Conservation (phyloP, 108 stramenopile genomes). For the Chaetoceros tenuissimus region DNA sequence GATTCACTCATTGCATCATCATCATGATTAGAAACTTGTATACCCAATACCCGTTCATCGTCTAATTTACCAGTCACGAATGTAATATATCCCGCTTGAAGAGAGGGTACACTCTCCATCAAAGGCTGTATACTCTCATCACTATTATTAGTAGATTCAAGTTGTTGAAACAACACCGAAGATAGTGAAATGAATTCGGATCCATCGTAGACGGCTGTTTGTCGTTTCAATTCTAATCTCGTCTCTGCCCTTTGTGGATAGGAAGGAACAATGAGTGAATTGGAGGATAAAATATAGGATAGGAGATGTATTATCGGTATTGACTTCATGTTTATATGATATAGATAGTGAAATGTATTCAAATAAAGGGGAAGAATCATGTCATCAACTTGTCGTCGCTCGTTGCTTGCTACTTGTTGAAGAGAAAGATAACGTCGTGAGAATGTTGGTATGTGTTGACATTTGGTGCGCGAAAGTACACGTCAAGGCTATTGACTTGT, state of each 20-base stretch:
- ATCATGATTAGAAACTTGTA: too few species aligned
- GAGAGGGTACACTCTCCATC: not conserved
- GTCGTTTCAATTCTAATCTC: not conserved
- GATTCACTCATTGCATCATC: not conserved
- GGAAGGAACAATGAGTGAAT: not conserved
- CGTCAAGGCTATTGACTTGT: too few species aligned
- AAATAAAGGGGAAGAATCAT: too few species aligned
- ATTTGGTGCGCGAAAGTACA: too few species aligned
- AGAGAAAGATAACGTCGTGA: too few species aligned
- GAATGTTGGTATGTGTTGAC: too few species aligned
- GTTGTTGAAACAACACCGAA: not conserved
- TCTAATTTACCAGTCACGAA: not conserved
- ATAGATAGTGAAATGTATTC: too few species aligned
- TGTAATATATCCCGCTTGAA: not conserved
- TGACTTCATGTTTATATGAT: too few species aligned
- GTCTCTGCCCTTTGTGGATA: not conserved
- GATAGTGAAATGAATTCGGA: not conserved
- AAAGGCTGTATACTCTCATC: not conserved
- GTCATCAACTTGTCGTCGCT: too few species aligned
- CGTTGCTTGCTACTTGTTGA: too few species aligned
- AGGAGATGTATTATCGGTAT: not conserved
- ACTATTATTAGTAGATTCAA: not conserved
- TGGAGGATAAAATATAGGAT: not conserved
- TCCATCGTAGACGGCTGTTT: constrained; percentile 1
- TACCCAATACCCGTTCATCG: not conserved